These are phyloP conservation scores for Boletus rufocinnamomeus DNA, from an alignment of 768 basidiomycete species.

Conservation along the genomic window DNA sequence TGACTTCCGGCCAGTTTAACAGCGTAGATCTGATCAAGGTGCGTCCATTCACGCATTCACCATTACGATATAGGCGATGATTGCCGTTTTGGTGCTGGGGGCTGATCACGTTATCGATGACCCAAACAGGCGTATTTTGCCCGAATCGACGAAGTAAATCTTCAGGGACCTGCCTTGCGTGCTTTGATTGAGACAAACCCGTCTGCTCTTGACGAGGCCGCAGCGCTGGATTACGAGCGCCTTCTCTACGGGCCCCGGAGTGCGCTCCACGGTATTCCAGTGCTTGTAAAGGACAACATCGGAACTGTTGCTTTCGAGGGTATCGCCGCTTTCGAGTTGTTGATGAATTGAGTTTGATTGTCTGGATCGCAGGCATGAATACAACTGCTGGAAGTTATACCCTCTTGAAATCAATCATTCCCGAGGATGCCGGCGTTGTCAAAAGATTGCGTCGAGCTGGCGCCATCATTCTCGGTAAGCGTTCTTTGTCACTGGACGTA, in stretches of 20 bases:
- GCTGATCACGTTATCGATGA: not conserved
- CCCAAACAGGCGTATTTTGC: constrained; percentile 41
- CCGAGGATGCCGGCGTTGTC: constrained; percentile 38
- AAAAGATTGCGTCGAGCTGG: constrained; percentile 35
- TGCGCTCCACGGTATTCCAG: constrained; percentile 41
- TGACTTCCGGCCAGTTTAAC: constrained; percentile 38
- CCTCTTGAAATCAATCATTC: constrained; percentile 36
- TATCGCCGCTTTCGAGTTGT: not conserved
- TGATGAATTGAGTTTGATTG: not conserved
- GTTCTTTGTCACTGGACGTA: not conserved
- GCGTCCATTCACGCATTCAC: not conserved
- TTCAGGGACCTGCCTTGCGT: constrained; percentile 38
- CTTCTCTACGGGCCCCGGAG: constrained; percentile 30
- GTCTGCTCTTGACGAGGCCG: constrained; percentile 38
- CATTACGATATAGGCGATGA: not conserved
- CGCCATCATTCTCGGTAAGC: constrained; percentile 37
- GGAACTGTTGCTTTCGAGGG: constrained; percentile 35
- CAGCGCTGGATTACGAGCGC: constrained; percentile 37
- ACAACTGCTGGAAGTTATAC: constrained; percentile 43
- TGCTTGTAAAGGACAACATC: constrained; percentile 40
- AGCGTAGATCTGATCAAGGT: constrained; percentile 46
- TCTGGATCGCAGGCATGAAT: constrained; percentile 37
- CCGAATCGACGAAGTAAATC: constrained; percentile 47
- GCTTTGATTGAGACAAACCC: constrained; percentile 45
- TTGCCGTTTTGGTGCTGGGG: not conserved